Base-by-base conservation (phyloP, 768 basidiomycete species). In the Candolleomyces efflorescens region DNA sequence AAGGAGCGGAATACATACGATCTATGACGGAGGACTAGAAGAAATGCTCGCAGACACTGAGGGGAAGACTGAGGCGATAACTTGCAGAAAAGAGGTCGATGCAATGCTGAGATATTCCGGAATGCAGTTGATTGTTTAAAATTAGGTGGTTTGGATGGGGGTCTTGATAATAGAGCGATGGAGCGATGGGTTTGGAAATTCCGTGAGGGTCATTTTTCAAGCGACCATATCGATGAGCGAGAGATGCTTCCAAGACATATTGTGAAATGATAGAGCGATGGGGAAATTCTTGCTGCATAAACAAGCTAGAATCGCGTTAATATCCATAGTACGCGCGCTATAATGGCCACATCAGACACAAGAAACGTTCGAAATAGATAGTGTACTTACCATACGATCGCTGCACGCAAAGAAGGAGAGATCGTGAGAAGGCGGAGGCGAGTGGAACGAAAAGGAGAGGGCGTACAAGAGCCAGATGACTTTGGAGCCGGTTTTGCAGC, bases 401-500 rank as follows among this genome's bases (percentile, higher is more conserved):
- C 76, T 78, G 38, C 11, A 26, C 18, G 44, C 32, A 32, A 32
- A 5, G 18, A 15, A 54, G 46, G 10, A 36, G 23, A 48, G 49
- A 44, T 10, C 32, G 47, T 38, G 11, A 58, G 24, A 9, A 57
- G 43, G 54, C 38, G 22, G 15, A 12, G 32, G 20, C n/a, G 17
- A 51, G 39, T 20, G 38, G 24, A 27, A 7, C 55, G 26, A 41
- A 22, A 18, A 41, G 23, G 24, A n/a, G 56, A 22, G 10, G 24
- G 76, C 76, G 54, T 66, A 82, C 78, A 94, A 94, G 51, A 94
- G 78, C 92, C 92, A 94, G 66, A 93, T 93, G 65, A 93, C 90
- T 68, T 92, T 92, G 0, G 91, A 92, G 24, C 92, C 92, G 1
- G 92, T 92, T 78, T 93, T 93, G 68, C 90, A 92, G 20, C 92